Evolutionary conservation across 1,284 basidiomycete species (phyloP), one percentile per base, ranked within the genome.

Genomic region (Volvariella volvacea): DNA sequence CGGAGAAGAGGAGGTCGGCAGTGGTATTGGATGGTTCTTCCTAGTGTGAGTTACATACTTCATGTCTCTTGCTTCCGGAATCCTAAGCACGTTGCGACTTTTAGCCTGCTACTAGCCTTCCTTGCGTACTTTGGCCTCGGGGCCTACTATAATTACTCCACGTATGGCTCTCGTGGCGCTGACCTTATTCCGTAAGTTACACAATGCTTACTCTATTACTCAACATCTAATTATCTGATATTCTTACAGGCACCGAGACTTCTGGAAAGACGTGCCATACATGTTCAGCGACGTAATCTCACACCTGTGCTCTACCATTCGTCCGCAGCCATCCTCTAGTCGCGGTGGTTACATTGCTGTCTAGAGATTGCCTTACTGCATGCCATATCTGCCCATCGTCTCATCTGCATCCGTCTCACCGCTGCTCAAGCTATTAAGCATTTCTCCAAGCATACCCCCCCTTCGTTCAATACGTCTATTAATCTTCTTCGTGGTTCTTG

Each of bases 231-330:
- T 44, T 31, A 46, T 17, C 40, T 14, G 43, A 28, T 45, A 3
- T n/a, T n/a, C 40, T 32, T 48, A 36, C 52, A 90, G 88, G 48
- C 88, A 91, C 62, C 83, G 87, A 38, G 87, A 90, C 59, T 88
- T 92, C 64, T 90, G 87, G 87, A 68, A 80, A 61, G 88, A 92
- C 62, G 82, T 91, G 3, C 88, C 88, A 3, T 89, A 87, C 54
- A 83, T 92, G 76, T 59, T 89, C 28, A 71, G 73, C 32, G 88
- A 91, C 54, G 78, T 92, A 25, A 58, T 81, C 40, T 78, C 81
- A 12, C 86, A 89, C 62, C 62, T 90, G 34, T 88, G 85, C 61
- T 80, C 83, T 16, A 73, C 73, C 39, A 72, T 86, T 38, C 80
- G 82, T 43, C 77, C 81, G 49, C 73, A 78, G 54, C 75, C 76